Percentiles rank a stretch among this genome's conserved stretches.
Conservation (phyloP, 2,329 filamentous ascomycete genomes). For the Knufia petricola region DNA sequence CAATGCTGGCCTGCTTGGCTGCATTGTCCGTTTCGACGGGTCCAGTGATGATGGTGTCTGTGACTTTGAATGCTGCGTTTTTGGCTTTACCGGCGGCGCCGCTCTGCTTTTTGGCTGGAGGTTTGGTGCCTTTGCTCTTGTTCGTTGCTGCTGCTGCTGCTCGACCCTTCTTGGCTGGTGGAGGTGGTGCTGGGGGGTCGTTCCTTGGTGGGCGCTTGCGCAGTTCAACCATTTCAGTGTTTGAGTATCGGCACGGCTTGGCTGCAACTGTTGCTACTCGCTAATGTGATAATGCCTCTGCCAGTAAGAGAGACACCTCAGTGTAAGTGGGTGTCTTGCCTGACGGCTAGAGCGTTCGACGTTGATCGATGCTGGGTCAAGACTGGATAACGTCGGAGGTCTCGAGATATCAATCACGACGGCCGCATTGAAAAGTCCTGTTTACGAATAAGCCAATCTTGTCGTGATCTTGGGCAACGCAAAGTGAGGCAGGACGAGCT, state of each 20-base stretch:
- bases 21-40: constrained; percentile 5
- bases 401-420: too few species aligned
- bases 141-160: constrained; percentile 20
- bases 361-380: too few species aligned
- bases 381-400: too few species aligned
- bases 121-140: constrained; percentile 14
- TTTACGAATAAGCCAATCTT: too few species aligned
- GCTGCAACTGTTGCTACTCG: background rate
- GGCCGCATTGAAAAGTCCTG: too few species aligned
- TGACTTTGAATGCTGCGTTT: constrained; percentile 27
- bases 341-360: too few species aligned
- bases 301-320: too few species aligned
- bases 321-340: too few species aligned
- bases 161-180: constrained; percentile 40
- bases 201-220: constrained; percentile 52
- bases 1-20: background rate
- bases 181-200: constrained; percentile 38
- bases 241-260: too few species aligned
- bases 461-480: background rate
- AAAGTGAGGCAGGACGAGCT: background rate
- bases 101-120: constrained; percentile 3
- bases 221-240: constrained; percentile 42
- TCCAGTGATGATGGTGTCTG: constrained; percentile 18
- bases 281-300: too few species aligned
- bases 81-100: constrained; percentile 21